Conservation (phyloP, 768 basidiomycete genomes). For the Jaapia argillacea region DNA sequence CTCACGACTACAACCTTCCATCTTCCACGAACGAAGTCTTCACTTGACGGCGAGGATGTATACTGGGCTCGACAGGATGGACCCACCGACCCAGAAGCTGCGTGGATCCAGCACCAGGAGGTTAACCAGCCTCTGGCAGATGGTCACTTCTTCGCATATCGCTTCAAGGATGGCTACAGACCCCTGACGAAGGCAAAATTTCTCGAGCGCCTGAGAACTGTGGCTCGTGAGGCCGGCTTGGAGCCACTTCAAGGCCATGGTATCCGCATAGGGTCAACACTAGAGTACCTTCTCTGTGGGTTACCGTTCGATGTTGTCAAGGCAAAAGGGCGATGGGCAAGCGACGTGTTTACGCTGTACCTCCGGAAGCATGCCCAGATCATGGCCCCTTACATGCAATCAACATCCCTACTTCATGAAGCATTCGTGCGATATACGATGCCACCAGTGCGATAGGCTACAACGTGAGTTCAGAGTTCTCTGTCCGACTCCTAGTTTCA, state of each 20-base stretch:
- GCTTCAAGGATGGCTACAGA: not conserved
- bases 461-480: no score
- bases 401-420: not conserved
- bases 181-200: not conserved
- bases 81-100: constrained; percentile 18
- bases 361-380: constrained; percentile 12
- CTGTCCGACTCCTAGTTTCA: no score
- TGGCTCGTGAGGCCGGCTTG: constrained; percentile 14
- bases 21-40: constrained; percentile 20
- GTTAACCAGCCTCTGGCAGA: constrained; percentile 18
- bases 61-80: no score
- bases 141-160: constrained; percentile 22
- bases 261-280: no score
- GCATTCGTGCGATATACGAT: constrained; percentile 5
- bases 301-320: no score
- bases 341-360: constrained; percentile 15
- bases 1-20: constrained; percentile 16
- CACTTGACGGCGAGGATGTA: constrained; percentile 19
- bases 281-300: no score
- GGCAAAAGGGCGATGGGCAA: constrained; percentile 14
- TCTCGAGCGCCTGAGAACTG: constrained; percentile 6
- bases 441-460: not conserved
- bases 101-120: constrained; percentile 16
- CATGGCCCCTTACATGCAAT: constrained; percentile 12
- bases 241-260: no score